Evolutionary conservation across 2,329 filamentous ascomycete species (phyloP).

Genomic region (Colletotrichum tabaci): DNA sequence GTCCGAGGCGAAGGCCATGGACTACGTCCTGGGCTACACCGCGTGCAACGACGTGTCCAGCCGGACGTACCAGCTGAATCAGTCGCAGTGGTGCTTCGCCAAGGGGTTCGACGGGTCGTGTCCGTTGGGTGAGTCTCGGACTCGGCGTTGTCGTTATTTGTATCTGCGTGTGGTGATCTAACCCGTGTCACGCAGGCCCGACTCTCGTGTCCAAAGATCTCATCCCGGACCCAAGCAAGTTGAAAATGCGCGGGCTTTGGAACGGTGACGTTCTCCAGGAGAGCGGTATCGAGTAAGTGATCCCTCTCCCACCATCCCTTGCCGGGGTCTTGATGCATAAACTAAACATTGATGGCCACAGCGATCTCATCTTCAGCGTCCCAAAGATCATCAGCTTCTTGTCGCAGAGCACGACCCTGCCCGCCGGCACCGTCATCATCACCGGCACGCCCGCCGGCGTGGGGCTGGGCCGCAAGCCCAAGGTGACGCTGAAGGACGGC

Average conservation of each 20-base stretch:
- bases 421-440: conserved; percentile 58
- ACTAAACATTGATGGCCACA: conserved; percentile 48
- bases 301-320: background rate
- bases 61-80: conserved; percentile 68
- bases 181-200: conserved; percentile 54
- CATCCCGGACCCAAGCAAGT: conserved; percentile 57
- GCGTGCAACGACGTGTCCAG: conserved; percentile 75
- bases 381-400: conserved; percentile 59
- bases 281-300: conserved; percentile 49
- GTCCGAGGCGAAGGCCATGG: conserved; percentile 67
- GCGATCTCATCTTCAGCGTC: conserved; percentile 69
- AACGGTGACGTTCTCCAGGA: conserved; percentile 68
- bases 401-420: conserved; percentile 60
- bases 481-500: conserved; percentile 55
- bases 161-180: background rate
- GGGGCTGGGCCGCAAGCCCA: conserved; percentile 55
- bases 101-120: conserved; percentile 71
- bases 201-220: conserved; percentile 61
- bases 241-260: conserved; percentile 61
- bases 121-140: conserved; percentile 54
- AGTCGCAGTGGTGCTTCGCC: conserved; percentile 70
- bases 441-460: conserved; percentile 61
- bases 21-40: conserved; percentile 76
- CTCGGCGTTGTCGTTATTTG: too few species aligned
- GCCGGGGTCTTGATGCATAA: conserved; percentile 41